These are phyloP conservation scores for Leccinum fibrillosum DNA, from an alignment of 768 basidiomycete genomes.

Conservation along the genomic window DNA sequence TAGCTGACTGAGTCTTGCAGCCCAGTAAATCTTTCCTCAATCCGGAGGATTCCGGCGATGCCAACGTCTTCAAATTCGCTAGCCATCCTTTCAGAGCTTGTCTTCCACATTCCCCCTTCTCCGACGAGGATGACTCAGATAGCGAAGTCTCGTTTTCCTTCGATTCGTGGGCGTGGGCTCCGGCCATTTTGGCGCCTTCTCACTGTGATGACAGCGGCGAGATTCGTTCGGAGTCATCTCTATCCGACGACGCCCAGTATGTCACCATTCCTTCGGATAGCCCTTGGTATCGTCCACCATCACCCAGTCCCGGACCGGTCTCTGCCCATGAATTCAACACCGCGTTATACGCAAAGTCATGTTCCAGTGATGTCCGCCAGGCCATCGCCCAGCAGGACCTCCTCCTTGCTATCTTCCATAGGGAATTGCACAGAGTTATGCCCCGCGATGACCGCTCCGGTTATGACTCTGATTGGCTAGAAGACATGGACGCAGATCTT, in stretches of 20 bases:
- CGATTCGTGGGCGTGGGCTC: constrained; percentile 19
- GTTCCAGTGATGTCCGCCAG: constrained; percentile 32
- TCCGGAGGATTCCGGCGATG: background rate
- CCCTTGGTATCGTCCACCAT: constrained; percentile 36
- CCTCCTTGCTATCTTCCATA: constrained; percentile 31
- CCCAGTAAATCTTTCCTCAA: constrained; percentile 7
- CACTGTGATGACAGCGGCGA: constrained; percentile 22
- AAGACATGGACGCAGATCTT: constrained; percentile 27
- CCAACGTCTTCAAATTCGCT: constrained; percentile 12
- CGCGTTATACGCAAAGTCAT: constrained; percentile 22
- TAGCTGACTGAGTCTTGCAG: constrained; percentile 11
- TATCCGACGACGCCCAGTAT: constrained; percentile 35
- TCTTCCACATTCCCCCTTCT: constrained; percentile 18
- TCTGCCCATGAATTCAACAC: constrained; percentile 18
- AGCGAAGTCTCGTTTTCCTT: constrained; percentile 16
- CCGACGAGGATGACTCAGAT: constrained; percentile 22
- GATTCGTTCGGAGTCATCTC: constrained; percentile 14
- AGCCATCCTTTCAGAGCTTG: constrained; percentile 17
- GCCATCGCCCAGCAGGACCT: constrained; percentile 32
- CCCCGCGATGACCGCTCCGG: constrained; percentile 7
- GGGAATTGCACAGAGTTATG: constrained; percentile 25
- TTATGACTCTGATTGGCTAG: constrained; percentile 28
- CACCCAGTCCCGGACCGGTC: constrained; percentile 26
- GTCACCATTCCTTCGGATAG: constrained; percentile 38
- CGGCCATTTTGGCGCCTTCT: constrained; percentile 10